Conservation (phyloP, 73 alveolate genomes). For the Paramecium sonneborni region DNA sequence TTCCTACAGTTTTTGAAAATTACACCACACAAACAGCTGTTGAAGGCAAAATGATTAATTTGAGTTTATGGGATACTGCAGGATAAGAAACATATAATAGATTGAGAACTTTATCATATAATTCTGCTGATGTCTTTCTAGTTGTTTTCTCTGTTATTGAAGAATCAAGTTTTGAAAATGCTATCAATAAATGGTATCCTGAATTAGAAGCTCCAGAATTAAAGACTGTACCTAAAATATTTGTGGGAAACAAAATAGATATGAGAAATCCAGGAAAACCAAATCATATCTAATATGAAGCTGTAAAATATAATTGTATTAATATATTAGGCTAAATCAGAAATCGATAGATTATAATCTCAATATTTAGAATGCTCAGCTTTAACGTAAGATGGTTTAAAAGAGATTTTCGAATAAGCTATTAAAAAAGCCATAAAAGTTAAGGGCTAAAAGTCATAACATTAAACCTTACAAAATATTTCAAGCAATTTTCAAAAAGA, state of each 20-base stretch:
- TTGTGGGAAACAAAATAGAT: constrained; percentile 79
- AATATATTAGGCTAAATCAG: neutral
- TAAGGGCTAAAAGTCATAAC: neutral
- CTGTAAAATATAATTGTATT: neutral
- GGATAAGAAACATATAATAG: constrained; percentile 82
- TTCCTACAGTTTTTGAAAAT: constrained; percentile 80
- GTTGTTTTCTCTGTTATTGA: constrained; percentile 75
- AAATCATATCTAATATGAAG: neutral
- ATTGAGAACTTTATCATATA: constrained; percentile 74
- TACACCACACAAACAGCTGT: constrained; percentile 67
- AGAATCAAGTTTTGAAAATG: constrained; percentile 72
- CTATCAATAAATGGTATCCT: constrained; percentile 71
- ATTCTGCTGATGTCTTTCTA: constrained; percentile 76
- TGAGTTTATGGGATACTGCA: constrained; percentile 82
- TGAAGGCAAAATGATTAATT: constrained; percentile 70
- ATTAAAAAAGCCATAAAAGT: constrained; percentile 25
- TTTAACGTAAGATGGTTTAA: constrained; percentile 21
- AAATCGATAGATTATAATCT: neutral
- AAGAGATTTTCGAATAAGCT: constrained; percentile 53
- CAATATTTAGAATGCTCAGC: constrained; percentile 63
- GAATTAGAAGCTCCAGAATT: constrained; percentile 69
- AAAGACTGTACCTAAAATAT: constrained; percentile 59
- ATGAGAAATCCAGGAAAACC: constrained; percentile 49
- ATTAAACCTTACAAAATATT: neutral
- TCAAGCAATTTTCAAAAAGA: neutral